These are phyloP conservation scores for Phanerochaete carnosa DNA, from an alignment of 768 basidiomycete genomes.

Conservation along the genomic window DNA sequence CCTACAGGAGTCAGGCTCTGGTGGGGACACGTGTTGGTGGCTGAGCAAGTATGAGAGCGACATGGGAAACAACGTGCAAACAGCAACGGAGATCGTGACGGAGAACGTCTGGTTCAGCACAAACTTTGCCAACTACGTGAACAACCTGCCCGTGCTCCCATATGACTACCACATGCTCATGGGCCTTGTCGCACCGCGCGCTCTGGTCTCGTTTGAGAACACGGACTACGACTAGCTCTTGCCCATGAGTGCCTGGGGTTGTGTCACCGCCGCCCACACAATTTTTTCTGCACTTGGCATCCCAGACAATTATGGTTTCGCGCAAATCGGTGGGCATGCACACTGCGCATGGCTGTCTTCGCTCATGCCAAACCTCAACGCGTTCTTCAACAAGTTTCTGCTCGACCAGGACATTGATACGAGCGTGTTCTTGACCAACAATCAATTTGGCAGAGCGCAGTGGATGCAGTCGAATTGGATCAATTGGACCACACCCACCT, in stretches of 20 bases:
- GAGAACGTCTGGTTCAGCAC: constrained; percentile 65
- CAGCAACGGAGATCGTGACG: constrained; percentile 52
- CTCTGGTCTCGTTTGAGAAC: constrained; percentile 51
- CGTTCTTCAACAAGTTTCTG: constrained; percentile 56
- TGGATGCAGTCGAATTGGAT: constrained; percentile 42
- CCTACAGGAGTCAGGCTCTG: constrained; percentile 60
- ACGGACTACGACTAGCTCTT: constrained; percentile 55
- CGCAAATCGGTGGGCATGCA: constrained; percentile 48
- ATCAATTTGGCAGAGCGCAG: constrained; percentile 33
- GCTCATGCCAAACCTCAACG: constrained; percentile 42
- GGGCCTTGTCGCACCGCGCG: constrained; percentile 53
- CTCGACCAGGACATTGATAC: constrained; percentile 46
- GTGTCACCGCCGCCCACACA: constrained; percentile 46
- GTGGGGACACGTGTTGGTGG: constrained; percentile 57
- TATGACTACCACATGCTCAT: constrained; percentile 59
- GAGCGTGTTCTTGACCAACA: constrained; percentile 42
- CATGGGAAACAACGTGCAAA: constrained; percentile 45
- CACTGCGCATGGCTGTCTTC: constrained; percentile 53
- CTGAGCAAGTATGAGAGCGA: constrained; percentile 46
- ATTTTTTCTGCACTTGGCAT: constrained; percentile 49
- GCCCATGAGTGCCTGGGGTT: constrained; percentile 46
- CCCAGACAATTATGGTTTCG: constrained; percentile 46
- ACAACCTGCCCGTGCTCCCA: constrained; percentile 42
- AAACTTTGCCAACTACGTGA: constrained; percentile 44
- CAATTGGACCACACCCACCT: constrained; percentile 46